Evolutionary conservation across 2,329 filamentous ascomycete genomes (phyloP).

Genomic region (Pseudogymnoascus sp.): DNA sequence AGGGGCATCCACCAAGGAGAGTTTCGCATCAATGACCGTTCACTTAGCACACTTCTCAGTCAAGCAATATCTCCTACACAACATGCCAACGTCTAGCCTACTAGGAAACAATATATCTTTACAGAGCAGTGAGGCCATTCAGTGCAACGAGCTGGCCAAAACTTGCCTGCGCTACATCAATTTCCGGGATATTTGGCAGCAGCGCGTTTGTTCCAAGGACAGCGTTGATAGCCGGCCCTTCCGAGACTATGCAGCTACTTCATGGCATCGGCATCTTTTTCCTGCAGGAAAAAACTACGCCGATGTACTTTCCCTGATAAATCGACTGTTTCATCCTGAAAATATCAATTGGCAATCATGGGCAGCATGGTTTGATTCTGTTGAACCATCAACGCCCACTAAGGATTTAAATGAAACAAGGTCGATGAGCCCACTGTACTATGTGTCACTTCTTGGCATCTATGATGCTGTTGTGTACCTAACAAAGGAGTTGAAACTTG

Average conservation of each 20-base stretch:
- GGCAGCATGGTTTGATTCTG: neutral
- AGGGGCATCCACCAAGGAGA: neutral
- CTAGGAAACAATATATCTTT: neutral
- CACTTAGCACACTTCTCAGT: constrained; percentile 20
- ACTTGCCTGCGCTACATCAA: neutral
- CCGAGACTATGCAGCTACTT: neutral
- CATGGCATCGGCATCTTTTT: neutral
- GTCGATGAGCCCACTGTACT: neutral
- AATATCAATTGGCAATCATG: neutral
- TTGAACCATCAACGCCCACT: neutral
- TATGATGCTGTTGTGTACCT: neutral
- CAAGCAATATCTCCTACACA: constrained; percentile 15
- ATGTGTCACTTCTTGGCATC: neutral
- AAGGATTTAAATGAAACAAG: neutral
- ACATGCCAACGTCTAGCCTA: neutral
- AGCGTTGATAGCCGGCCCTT: neutral
- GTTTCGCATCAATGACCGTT: constrained; percentile 13
- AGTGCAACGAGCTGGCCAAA: neutral
- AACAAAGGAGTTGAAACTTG: neutral
- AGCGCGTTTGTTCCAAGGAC: neutral
- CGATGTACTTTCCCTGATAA: neutral
- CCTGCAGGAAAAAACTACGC: neutral
- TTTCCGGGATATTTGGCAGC: neutral
- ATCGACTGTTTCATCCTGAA: neutral
- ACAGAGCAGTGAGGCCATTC: neutral